Conservation (phyloP, 148 eudicot species). For the Agrostemma githago region DNA sequence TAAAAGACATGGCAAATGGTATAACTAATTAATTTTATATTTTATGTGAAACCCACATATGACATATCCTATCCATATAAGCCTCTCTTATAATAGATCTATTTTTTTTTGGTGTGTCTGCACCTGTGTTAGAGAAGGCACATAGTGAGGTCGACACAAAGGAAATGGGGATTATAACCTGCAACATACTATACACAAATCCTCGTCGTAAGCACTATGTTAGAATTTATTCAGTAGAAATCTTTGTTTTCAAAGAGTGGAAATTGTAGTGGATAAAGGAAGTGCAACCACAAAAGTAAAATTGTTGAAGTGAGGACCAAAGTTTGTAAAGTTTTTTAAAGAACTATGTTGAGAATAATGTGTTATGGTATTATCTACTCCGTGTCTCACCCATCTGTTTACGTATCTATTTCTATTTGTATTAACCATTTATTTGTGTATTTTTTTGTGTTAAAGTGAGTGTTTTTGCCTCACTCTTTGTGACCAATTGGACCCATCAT, state of each 20-base stretch:
- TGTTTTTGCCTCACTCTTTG: too few relatives aligned
- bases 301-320: neutral
- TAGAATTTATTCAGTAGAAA: too few relatives aligned
- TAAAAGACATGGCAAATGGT: neutral
- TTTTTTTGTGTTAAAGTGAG: too few relatives aligned
- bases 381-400: too few relatives aligned
- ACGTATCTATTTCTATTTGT: too few relatives aligned
- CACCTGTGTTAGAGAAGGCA: too few relatives aligned
- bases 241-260: neutral
- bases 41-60: conserved; percentile 10
- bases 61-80: conserved; percentile 11
- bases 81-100: neutral
- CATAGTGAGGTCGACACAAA: too few relatives aligned
- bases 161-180: too few relatives aligned
- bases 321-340: neutral
- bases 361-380: neutral
- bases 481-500: neutral
- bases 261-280: neutral
- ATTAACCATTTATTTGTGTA: too few relatives aligned
- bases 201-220: too few relatives aligned
- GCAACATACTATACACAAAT: too few relatives aligned
- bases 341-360: neutral
- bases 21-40: conserved; percentile 3
- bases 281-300: neutral
- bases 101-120: too few relatives aligned